Evolutionary conservation across 169 alveolate species (phyloP), one percentile per base, ranked within the genome.

Genomic region (Perkinsus olseni): DNA sequence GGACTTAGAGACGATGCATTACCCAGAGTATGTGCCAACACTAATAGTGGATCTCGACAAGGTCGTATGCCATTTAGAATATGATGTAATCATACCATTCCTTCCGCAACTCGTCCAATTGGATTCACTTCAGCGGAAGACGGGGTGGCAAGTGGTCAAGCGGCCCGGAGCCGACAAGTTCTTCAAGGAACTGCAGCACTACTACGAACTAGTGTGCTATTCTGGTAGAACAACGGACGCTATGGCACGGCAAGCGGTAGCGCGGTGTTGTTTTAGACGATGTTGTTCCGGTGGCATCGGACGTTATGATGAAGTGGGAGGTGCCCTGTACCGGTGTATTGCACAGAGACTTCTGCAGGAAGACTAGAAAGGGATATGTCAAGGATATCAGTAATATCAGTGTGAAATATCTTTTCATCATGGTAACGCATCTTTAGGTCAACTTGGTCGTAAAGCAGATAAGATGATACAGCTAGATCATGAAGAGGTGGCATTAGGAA

Each of bases 141-240:
- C 94, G 24, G 99, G 99, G 28, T 98, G 99, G 98, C 96, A 96
- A 91, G 97, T 97, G 51, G 94, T 97, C 92, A 98, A 98, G 94
- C 96, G 99, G 37, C 99, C 99, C 34, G 98, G 97, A 74, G 98
- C 98, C 38, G 99, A 97, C 93, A 74, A 94, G 51, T 97, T 98
- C 95, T 96, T 98, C 93, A 94, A 95, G 82, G 98, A 96, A 39
- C 94, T 98, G 74, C 92, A 96, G 21, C 95, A 98, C 94, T 98
- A 97, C 95, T 98, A 96, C 94, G 99, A 98, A 93, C 96, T 98
- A 11, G 99, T 93, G n/a, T 40, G 50, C 11, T 40, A 40, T 11
- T 40, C 50, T 40, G 50, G 50, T 40, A 40, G 50, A 11, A 40
- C 11, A 40, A 40, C 21, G 50, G 11, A 11, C 11, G 50, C 21